A percentile compares a stretch with the other conserved stretches of the same genome.
These are phyloP conservation scores for Phytopythium litorale DNA, from an alignment of 352 stramenopile genomes.

Conservation along the genomic window DNA sequence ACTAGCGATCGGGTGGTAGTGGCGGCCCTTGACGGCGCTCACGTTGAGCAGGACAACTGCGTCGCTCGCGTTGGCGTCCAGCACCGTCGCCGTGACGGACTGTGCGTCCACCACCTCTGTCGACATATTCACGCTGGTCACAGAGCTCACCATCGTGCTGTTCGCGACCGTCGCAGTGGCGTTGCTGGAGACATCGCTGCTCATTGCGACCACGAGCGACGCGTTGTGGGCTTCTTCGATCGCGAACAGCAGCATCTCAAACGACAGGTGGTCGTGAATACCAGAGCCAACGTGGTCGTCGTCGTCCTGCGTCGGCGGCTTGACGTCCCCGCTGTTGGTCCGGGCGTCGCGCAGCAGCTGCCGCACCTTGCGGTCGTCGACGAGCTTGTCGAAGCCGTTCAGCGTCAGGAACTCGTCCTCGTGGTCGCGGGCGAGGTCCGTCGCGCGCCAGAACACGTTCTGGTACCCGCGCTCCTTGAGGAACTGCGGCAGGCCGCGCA, in stretches of 20 bases:
- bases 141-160: constrained; percentile 2
- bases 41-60: constrained; percentile 3
- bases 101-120: background rate
- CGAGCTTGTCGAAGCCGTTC: constrained; percentile 70
- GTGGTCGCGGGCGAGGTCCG: constrained; percentile 60
- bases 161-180: constrained; percentile 9
- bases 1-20: constrained; percentile 17
- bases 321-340: constrained; percentile 28
- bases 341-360: constrained; percentile 59
- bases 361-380: constrained; percentile 60
- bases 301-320: constrained; percentile 19
- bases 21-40: constrained; percentile 17
- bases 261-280: constrained; percentile 70
- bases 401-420: constrained; percentile 61
- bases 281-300: constrained; percentile 69
- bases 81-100: background rate
- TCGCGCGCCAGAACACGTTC: constrained; percentile 69
- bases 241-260: constrained; percentile 65
- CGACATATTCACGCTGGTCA: constrained; percentile 3
- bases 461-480: constrained; percentile 64
- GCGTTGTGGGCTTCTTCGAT: constrained; percentile 48
- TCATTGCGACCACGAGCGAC: constrained; percentile 8
- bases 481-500: constrained; percentile 54
- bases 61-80: constrained; percentile 1
- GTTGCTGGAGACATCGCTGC: background rate